Conservation (phyloP, 345 rosid genomes). For the Hibiscus syriacus region DNA sequence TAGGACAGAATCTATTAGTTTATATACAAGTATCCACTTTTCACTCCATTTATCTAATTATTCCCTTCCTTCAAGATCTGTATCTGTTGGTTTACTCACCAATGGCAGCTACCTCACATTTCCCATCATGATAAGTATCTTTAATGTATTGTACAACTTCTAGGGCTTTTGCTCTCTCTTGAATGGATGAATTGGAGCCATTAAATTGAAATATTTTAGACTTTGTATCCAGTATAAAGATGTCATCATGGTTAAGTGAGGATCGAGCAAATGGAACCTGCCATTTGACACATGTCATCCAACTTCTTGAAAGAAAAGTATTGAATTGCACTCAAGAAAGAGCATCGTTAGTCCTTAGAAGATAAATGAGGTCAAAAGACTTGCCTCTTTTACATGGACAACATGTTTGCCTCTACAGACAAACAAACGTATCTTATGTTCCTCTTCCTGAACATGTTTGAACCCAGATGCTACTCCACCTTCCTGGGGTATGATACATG, state of each 20-base stretch:
- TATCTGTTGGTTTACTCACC: constrained; percentile 48
- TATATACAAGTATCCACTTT: constrained; percentile 1
- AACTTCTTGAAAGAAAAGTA: constrained; percentile 8
- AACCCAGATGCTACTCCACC: constrained; percentile 95
- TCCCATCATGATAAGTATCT: constrained; percentile 94
- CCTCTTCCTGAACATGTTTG: constrained; percentile 71
- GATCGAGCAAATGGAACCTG: constrained; percentile 94
- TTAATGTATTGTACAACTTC: constrained; percentile 98
- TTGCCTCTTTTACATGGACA: constrained; percentile 93
- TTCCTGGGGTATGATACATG: constrained; percentile 93
- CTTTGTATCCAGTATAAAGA: constrained; percentile 90
- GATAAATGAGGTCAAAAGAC: constrained; percentile 16
- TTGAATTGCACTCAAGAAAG: background rate
- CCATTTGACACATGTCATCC: constrained; percentile 13
- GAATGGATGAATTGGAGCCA: constrained; percentile 94
- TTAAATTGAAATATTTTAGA: constrained; percentile 90
- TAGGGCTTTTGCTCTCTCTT: constrained; percentile 98
- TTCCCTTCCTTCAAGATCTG: background rate
- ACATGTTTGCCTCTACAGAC: constrained; percentile 94
- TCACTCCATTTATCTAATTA: background rate
- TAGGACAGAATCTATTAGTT: constrained; percentile 6
- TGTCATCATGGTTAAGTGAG: constrained; percentile 91
- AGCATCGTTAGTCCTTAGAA: background rate
- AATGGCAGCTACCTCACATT: constrained; percentile 88
- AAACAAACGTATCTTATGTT: constrained; percentile 72